These are phyloP conservation scores for Harringtonia aguacate DNA, from an alignment of 2,329 filamentous ascomycete genomes.

Conservation along the genomic window DNA sequence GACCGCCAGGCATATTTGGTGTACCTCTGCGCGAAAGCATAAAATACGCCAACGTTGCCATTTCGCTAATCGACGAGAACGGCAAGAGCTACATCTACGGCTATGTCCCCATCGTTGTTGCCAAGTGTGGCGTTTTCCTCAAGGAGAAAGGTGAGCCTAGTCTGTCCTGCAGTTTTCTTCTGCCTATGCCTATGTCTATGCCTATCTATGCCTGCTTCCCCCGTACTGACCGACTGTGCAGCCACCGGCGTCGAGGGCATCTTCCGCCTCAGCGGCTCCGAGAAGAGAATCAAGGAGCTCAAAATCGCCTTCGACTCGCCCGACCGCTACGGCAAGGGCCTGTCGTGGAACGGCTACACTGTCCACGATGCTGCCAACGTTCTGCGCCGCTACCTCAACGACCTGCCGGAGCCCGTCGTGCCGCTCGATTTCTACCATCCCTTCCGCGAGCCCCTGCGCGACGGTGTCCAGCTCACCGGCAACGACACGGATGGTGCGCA, in stretches of 20 bases:
- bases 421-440: constrained; percentile 86
- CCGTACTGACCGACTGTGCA: constrained; percentile 28
- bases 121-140: constrained; percentile 92
- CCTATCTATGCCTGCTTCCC: no score
- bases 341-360: constrained; percentile 95
- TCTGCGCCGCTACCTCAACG: constrained; percentile 87
- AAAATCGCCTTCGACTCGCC: constrained; percentile 88
- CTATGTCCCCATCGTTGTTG: constrained; percentile 95
- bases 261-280: constrained; percentile 89
- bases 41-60: constrained; percentile 94
- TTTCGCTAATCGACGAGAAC: constrained; percentile 85
- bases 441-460: constrained; percentile 74
- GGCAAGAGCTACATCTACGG: constrained; percentile 97
- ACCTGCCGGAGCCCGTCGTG: constrained; percentile 92
- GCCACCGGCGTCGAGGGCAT: constrained; percentile 94
- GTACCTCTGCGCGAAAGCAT: constrained; percentile 90
- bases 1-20: constrained; percentile 76
- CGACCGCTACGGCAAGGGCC: constrained; percentile 88
- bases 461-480: constrained; percentile 60
- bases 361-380: constrained; percentile 98
- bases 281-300: constrained; percentile 96
- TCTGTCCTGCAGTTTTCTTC: constrained; percentile 3
- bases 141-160: constrained; percentile 81
- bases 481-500: constrained; percentile 59
- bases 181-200: no score